These are phyloP conservation scores for Triticum turgidum DNA, from an alignment of 176 grass and related monocot species.

Conservation along the genomic window DNA sequence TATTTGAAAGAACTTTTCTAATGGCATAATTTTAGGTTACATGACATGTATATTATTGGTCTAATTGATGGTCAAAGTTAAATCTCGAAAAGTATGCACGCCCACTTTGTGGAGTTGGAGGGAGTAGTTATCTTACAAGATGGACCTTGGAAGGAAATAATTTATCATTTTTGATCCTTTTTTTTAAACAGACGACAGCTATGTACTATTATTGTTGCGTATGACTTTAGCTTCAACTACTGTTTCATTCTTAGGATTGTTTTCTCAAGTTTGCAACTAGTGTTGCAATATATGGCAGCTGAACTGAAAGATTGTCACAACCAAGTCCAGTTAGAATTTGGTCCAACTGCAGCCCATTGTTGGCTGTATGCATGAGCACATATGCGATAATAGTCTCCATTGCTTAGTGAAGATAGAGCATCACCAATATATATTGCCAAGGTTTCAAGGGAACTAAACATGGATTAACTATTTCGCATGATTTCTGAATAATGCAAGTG, in stretches of 20 bases:
- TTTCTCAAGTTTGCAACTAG: not conserved
- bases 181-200: not conserved
- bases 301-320: not conserved
- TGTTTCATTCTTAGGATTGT: not conserved
- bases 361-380: not conserved
- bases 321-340: not conserved
- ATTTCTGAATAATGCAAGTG: not conserved
- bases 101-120: not conserved
- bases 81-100: not conserved
- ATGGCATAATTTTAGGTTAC: not conserved
- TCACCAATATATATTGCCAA: not conserved
- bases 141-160: not conserved
- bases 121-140: not conserved
- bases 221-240: constrained; percentile 6
- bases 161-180: not conserved
- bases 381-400: not conserved
- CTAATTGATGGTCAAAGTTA: not conserved
- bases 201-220: not conserved
- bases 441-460: not conserved
- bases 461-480: not conserved
- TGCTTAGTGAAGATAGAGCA: not conserved
- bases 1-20: not conserved
- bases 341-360: too few relatives aligned
- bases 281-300: not conserved
- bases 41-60: not conserved